Evolutionary conservation across 2,329 filamentous ascomycete species (phyloP).

Genomic region (Ceratocystis albifundus): DNA sequence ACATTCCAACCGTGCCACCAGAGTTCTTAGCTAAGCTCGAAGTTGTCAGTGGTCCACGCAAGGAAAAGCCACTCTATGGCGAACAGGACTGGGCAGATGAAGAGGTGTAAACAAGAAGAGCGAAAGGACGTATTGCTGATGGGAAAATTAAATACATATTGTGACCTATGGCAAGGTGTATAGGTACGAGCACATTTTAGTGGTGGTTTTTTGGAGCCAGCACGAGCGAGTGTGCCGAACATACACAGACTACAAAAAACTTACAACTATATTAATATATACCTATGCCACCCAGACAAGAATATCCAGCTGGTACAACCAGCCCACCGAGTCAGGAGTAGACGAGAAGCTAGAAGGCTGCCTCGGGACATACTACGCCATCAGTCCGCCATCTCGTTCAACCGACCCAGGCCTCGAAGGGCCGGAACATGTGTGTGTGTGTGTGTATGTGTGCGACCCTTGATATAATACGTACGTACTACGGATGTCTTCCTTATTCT

Average conservation of each 20-base stretch:
- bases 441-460: no score
- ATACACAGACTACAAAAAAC: neutral
- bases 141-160: neutral
- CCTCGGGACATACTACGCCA: neutral
- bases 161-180: neutral
- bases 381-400: neutral
- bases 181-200: neutral
- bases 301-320: neutral
- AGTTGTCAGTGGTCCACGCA: conserved; percentile 37
- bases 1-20: conserved; percentile 86
- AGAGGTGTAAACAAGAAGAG: conserved; percentile 35
- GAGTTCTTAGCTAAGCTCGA: conserved; percentile 89
- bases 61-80: conserved; percentile 43
- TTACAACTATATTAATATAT: conserved; percentile 5
- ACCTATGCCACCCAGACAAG: neutral
- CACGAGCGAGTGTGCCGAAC: neutral
- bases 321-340: neutral
- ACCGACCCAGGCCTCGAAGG: neutral
- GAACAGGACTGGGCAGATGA: conserved; percentile 59
- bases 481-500: neutral
- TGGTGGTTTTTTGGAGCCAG: neutral
- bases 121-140: no score
- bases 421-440: neutral
- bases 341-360: neutral
- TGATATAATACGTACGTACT: neutral